Evolutionary conservation across 352 stramenopile species (phyloP), one percentile per base, ranked within the genome.

Genomic region (Phytophthora hibernalis): DNA sequence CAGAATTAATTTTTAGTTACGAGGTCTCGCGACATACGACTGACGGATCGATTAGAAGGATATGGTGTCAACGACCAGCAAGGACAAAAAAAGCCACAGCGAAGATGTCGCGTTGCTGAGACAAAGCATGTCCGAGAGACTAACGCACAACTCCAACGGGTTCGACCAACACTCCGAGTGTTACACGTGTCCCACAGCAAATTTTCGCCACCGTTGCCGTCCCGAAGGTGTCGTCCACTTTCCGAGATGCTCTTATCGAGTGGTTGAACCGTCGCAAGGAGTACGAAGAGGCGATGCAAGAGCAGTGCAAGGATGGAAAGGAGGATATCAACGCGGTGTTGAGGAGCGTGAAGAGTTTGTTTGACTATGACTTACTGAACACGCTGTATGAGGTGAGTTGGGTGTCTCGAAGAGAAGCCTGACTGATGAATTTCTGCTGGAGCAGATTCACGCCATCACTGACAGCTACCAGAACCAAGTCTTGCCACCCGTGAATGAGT

Each of bases 1-100:
- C 16, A 4, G 1, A n/a, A n/a, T n/a, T n/a, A n/a, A n/a, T 65
- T n/a, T 65, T 58, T 57, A 65, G 45, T 65, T 65, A 47, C 24
- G 57, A 44, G 33, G 38, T 45, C 48, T n/a, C 51, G 47, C 47
- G 35, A 42, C 35, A 18, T 31, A 56, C 43, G 6, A 54, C 54
- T 21, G 21, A 56, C 33, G n/a, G 44, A 63, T 3, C 2, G 54
- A 53, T 20, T 47, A 12, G 16, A 63, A 53, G 7, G 28, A 9
- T 30, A 48, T 63, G 55, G 18, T 44, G 11, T 38, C 31, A 18
- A 42, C 55, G 8, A 38, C 54, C 13, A 16, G 16, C 26, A 33
- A 30, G 15, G 13, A 12, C 3, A 31, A 30, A 2, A 9, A 50
- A 37, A 37, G 11, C 31, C 31, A n/a, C 10, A 1, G 10, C 1